Evolutionary conservation across 768 basidiomycete species (phyloP), one percentile per base, ranked within the genome.

Genomic region (Roridomyces roridus): DNA sequence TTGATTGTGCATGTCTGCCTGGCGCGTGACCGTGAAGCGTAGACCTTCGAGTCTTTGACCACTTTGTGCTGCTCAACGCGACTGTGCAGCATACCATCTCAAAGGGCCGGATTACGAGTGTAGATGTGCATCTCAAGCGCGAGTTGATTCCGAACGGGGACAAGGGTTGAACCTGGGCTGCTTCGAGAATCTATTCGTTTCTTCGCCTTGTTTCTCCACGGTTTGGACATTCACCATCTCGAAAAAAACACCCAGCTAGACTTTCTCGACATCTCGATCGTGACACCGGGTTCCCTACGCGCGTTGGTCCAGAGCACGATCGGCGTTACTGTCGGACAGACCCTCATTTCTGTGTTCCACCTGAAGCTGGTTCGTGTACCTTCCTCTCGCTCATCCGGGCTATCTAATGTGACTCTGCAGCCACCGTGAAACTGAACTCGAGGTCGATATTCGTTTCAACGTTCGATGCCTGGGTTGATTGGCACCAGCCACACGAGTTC

Each of bases 141-240:
- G 95, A 98, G 70, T 80, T 99, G 10, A 82, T 98, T 48, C 66
- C 83, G 0, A 75, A 84, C 35, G 93, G 92, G 4, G 67, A 80
- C 45, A 89, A 88, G 5, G 96, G 93, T 47, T 96, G 96, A 10
- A 91, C 91, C 7, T 92, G 90, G 91, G 90, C 89, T 91, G 59
- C 8, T 79, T 65, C 6, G 41, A 26, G 14, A 24, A 36, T 36
- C 21, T 43, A 36, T n/a, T 8, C 37, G n/a, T n/a, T 17, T 50
- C 15, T 8, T 28, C 9, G 3, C 49, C 23, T 15, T 17, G 15
- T 42, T 10, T 31, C 20, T 39, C 28, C n/a, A 64, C 89, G 93
- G 96, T 72, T 92, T 96, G 57, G 95, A 98, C 66, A 84, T 95
- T 24, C 94, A 95, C 71, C 95, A 97, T 69, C 77, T 98, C 28